These are phyloP conservation scores for Dioscorea alata DNA, from an alignment of 106 monocot genomes.

Conservation along the genomic window DNA sequence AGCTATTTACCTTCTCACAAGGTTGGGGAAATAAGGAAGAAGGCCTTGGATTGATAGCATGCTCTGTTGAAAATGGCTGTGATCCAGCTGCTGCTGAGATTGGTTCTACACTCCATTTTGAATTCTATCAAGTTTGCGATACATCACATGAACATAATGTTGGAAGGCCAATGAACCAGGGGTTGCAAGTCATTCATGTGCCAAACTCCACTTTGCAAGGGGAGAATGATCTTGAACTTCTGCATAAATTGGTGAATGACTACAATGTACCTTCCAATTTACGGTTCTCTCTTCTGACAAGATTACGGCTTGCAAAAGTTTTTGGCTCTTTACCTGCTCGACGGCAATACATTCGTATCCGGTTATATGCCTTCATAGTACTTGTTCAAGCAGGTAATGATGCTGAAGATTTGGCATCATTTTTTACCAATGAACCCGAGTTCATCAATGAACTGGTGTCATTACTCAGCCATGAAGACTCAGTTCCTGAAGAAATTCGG, in stretches of 20 bases:
- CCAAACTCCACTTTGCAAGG: slow-evolving; percentile 19
- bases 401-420: slow-evolving; percentile 44
- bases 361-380: slow-evolving; percentile 61
- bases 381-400: slow-evolving; percentile 63
- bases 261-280: slow-evolving; percentile 44
- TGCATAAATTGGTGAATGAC: slow-evolving; percentile 49
- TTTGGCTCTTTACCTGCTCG: slow-evolving; percentile 55
- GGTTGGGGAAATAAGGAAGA: slow-evolving; percentile 75
- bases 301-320: slow-evolving; percentile 70
- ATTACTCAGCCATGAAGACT: slow-evolving; percentile 58
- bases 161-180: slow-evolving; percentile 14
- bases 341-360: slow-evolving; percentile 51
- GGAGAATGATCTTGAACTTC: slow-evolving; percentile 47
- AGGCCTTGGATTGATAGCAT: slow-evolving; percentile 55
- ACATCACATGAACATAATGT: slow-evolving; percentile 11
- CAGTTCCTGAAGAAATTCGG: slow-evolving; percentile 60
- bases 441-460: slow-evolving; percentile 68
- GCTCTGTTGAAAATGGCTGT: slow-evolving; percentile 38
- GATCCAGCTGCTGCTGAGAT: slow-evolving; percentile 37
- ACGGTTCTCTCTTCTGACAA: slow-evolving; percentile 58
- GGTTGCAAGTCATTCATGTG: slow-evolving; percentile 59
- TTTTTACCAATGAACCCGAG: slow-evolving; percentile 78
- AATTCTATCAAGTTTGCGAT: slow-evolving; percentile 52
- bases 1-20: slow-evolving; percentile 59
- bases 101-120: slow-evolving; percentile 72